Evolutionary conservation across 192 early-diverging fungal species (phyloP), one percentile per base, ranked within the genome.

Genomic region (Lunasporangiospora selenospora): DNA sequence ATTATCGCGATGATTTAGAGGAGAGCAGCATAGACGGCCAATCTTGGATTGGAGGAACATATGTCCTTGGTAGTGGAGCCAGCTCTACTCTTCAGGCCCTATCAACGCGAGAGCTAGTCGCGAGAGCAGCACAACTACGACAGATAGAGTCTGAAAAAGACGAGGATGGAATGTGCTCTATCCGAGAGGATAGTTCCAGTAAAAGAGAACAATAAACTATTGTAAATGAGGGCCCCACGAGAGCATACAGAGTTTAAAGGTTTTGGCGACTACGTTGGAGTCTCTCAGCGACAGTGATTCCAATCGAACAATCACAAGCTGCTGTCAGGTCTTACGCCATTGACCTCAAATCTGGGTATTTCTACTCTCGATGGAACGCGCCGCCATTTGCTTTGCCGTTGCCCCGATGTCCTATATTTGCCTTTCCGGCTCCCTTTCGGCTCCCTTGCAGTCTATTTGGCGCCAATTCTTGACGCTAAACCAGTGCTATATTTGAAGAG

Each of bases 111-210:
- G 85, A 86, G 37, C 56, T 84, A 3, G 62, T 82, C 19, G 83
- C 82, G 2, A 65, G 78, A 33, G 89, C 89, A 6, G 89, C 86
- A 6, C 53, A 77, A 57, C 39, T 71, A 24, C 76, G 89, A 3
- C 63, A 91, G 55, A 88, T 83, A 4, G 75, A 80, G 55, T 86
- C 89, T 66, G 88, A 91, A 54, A 75, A 82, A 57, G 89, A 88
- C 33, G 78, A 90, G 49, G 80, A 81, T 23, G 75, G 86, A 77
- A 58, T 69, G 60, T 67, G 75, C 18, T 53, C 40, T 38, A 47
- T 26, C 29, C 18, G 12, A 11, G 4, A 19, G 18, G 29, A 47
- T 16, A 26, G 29, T 19, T 26, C 15, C 23, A 26, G 6, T 26
- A 26, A 18, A 47, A 47, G 23, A 47, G 0, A 19, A 47, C 29